Percentiles rank a stretch among this genome's conserved stretches.
Conservation (phyloP, 108 stramenopile species). For the Aureococcus anophagefferens region DNA sequence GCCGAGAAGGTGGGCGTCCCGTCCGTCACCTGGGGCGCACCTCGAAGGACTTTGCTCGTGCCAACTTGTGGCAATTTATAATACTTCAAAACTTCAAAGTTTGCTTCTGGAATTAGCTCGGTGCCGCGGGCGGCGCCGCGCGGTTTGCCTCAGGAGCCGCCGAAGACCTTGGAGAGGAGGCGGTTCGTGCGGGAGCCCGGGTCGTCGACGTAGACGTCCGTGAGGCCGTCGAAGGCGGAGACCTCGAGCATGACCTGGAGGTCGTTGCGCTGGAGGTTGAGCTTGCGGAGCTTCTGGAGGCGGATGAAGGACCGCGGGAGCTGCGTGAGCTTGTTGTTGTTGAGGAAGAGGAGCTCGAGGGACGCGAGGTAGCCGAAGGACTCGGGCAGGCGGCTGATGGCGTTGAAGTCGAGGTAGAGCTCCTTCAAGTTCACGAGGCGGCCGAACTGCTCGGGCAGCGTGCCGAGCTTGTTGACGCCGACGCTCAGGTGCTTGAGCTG, state of each 20-base stretch:
- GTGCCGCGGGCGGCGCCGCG: too few relatives aligned
- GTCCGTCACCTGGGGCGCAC: background rate
- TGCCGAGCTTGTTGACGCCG: background rate
- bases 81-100: too few relatives aligned
- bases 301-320: background rate
- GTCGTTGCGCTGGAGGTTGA: constrained; percentile 4
- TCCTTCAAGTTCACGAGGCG: background rate
- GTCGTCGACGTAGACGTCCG: background rate
- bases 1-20: too few relatives aligned
- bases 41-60: background rate
- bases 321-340: background rate
- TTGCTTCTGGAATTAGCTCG: too few relatives aligned
- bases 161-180: background rate
- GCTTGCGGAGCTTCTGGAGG: background rate
- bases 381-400: background rate
- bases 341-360: background rate
- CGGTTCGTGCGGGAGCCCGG: background rate
- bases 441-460: background rate
- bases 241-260: background rate
- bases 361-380: background rate
- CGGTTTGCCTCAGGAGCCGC: too few relatives aligned
- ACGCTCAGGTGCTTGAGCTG: background rate
- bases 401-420: constrained; percentile 7
- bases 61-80: too few relatives aligned
- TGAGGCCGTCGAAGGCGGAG: background rate